Base-by-base conservation (phyloP, 2,329 filamentous ascomycete genomes). In the Xylaria sp. region DNA sequence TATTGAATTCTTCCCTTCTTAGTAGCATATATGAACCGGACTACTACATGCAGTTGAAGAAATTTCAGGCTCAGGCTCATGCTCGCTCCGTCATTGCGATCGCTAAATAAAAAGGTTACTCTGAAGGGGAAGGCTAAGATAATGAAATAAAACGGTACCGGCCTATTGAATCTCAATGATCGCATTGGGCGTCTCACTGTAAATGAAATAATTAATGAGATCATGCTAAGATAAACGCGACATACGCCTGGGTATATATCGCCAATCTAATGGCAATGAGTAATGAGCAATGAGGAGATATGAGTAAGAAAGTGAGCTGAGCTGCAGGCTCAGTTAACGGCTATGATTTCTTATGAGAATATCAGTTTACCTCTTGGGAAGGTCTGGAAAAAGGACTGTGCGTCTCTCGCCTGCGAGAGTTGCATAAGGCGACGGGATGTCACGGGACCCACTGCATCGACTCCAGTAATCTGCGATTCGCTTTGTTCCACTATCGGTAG, bases 351-450 rank as follows among this genome's bases (percentile, higher is more conserved):
- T 55, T 12, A n/a, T 28, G 33, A 28, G 28, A 28, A 33, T 52
- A 33, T 59, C 7, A 18, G 36, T 39, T 23, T n/a, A 20, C 36
- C 36, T 54, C 20, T n/a, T 15, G 13, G n/a, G 18, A 20, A 20
- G 48, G 20, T 31, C 25, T 33, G 48, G 23, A n/a, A 59, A 46
- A 46, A 60, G 10, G 28, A n/a, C 55, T n/a, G n/a, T 46, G 25
- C 57, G 18, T 51, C 49, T 60, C 28, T 43, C 20, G 23, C 20
- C 9, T 52, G 10, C 23, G 9, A 5, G 2, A 6, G 31, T 52
- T 10, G 8, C 31, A 28, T 13, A 23, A 33, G 55, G 46, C 25
- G 20, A n/a, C n/a, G 43, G 48, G 51, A 65, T 10, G 33, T 46
- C 25, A n/a, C 25, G 36, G 51, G 23, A n/a, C 41, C 18, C 25